Evolutionary conservation across 2,329 filamentous ascomycete species (phyloP).

Genomic region (Tolypocladium sp.): DNA sequence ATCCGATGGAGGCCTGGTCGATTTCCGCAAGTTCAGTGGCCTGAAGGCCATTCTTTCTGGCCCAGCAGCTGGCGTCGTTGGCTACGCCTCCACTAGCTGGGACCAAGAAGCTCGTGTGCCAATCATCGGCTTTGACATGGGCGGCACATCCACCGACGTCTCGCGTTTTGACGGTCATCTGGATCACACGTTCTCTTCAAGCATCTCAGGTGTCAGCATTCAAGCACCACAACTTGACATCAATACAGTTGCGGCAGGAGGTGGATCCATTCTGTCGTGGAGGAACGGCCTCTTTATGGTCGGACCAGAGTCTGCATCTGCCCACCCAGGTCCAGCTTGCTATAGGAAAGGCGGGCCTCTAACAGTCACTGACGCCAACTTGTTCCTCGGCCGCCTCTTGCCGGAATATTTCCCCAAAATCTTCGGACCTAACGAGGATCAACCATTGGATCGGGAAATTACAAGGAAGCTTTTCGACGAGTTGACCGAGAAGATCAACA

Average conservation of each 20-base stretch:
- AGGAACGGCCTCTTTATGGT: slow-evolving; percentile 65
- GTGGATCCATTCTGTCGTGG: slow-evolving; percentile 62
- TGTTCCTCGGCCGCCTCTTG: slow-evolving; percentile 51
- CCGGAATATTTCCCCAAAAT: slow-evolving; percentile 65
- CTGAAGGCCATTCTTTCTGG: slow-evolving; percentile 62
- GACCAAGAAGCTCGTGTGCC: slow-evolving; percentile 57
- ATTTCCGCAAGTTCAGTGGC: slow-evolving; percentile 57
- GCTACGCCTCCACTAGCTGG: slow-evolving; percentile 65
- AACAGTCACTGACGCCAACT: slow-evolving; percentile 64
- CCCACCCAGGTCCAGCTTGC: slow-evolving; percentile 62
- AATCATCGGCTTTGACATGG: slow-evolving; percentile 67
- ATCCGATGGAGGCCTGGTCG: slow-evolving; percentile 41
- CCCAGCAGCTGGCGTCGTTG: slow-evolving; percentile 67
- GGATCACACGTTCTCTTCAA: slow-evolving; percentile 56
- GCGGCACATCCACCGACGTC: slow-evolving; percentile 65
- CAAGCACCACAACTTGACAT: slow-evolving; percentile 75
- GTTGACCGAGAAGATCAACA: slow-evolving; percentile 32
- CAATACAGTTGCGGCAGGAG: slow-evolving; percentile 70
- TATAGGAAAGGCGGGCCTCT: slow-evolving; percentile 65
- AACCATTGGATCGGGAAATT: slow-evolving; percentile 28
- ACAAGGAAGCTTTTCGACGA: slow-evolving; percentile 28
- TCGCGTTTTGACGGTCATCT: slow-evolving; percentile 49
- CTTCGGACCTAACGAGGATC: slow-evolving; percentile 12
- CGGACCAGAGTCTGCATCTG: slow-evolving; percentile 61
- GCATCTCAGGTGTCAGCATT: slow-evolving; percentile 68